Evolutionary conservation across 495 filamentous ascomycete species (phyloP).

Genomic region (Barbatosphaeria neglecta): DNA sequence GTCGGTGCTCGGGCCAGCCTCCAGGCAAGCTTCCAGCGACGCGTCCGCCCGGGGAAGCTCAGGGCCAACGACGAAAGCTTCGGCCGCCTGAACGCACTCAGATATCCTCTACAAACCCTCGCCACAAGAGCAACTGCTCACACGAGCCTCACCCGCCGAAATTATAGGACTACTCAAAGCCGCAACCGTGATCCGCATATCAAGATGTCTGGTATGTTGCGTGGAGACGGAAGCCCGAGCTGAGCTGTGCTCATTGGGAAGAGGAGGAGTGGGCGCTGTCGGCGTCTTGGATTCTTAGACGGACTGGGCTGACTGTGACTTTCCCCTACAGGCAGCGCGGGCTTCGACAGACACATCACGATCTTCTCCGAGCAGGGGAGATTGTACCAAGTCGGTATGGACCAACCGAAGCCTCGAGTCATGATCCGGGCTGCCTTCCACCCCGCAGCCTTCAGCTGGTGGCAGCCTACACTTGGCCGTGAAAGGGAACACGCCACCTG

Average conservation of each 20-base stretch:
- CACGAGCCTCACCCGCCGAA: no score
- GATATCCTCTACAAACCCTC: not conserved
- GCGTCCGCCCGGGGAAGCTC: conserved; percentile 1
- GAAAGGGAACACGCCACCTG: not conserved
- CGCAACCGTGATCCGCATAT: not conserved
- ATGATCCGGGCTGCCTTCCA: no score
- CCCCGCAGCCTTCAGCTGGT: no score
- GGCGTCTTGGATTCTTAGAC: no score
- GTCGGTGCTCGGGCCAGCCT: not conserved
- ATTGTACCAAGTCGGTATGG: conserved; percentile 98
- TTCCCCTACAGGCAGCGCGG: conserved; percentile 66
- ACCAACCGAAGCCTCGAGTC: no score
- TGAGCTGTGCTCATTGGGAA: conserved; percentile 3
- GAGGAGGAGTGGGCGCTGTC: no score
- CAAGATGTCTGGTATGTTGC: conserved; percentile 27
- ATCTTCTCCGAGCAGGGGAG: conserved; percentile 99
- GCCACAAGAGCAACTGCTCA: not conserved
- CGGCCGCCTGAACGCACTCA: not conserved
- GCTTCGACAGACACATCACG: conserved; percentile 96
- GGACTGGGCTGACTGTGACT: not conserved
- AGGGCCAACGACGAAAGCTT: conserved; percentile 3
- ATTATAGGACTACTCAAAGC: conserved; percentile 1
- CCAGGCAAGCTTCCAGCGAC: conserved; percentile 1
- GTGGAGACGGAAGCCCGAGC: conserved; percentile 1
- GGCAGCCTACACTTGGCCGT: not conserved